Base-by-base conservation (phyloP, 345 rosid genomes). In the Diplotaxis tenuifolia region DNA sequence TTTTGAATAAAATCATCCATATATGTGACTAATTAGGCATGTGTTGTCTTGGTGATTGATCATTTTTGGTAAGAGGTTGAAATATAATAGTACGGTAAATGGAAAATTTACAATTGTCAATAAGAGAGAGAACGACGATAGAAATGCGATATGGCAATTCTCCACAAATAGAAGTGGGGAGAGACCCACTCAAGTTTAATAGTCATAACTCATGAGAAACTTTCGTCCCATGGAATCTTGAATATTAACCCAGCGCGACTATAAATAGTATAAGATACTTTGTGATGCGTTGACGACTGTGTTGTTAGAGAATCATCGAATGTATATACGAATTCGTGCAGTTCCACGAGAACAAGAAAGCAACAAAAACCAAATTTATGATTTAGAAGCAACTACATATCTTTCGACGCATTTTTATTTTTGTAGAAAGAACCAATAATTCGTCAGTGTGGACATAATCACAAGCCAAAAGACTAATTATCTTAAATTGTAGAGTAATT, bases 91-190 rank as follows among this genome's bases (percentile, higher is more conserved):
- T 34, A 14, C 9, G 9, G 42, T 36, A 11, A 36, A 36, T 62
- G 28, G 36, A 62, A 11, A 28, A 6, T 2, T n/a, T 9, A 47
- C 20, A 36, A 15, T 7, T 9, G 57, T 32, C 19, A 45, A 65
- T 16, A 8, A 65, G 47, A 65, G 36, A 55, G 72, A 68, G 23
- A 21, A n/a, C 42, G 64, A 68, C 52, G 23, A n/a, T 38, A 36
- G 15, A 32, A n/a, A 34, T 22, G 15, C 23, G 16, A 55, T 22
- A 55, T 6, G 54, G 63, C 36, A 36, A 68, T 14, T 68, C 62
- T 8, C 52, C 53, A 54, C 16, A 32, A 68, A 55, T 20, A 45
- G 18, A 55, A 36, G 8, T 55, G 34, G 32, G 12, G n/a, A 9
- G 42, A 36, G 14, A 9, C 25, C 18, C 12, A 22, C 29, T 68